Evolutionary conservation across 2,329 filamentous ascomycete species (phyloP), one percentile per base, ranked within the genome.

Genomic region (Calonectria ilicicola): DNA sequence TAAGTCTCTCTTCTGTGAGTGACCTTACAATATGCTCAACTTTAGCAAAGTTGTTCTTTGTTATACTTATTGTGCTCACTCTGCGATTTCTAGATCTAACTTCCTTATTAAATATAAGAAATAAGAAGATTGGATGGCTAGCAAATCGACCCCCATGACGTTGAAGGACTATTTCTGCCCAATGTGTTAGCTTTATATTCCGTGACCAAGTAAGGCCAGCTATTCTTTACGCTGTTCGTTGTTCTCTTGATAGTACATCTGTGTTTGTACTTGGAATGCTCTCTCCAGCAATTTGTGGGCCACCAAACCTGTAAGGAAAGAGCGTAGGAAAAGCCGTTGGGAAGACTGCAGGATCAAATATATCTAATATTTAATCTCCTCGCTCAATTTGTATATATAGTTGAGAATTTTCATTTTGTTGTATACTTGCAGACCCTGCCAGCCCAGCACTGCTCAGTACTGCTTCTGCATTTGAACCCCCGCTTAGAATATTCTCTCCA

Each of bases 251-350:
- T 27, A 29, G 23, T 32, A n/a, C 44, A 40, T 63, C 35, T 26
- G 29, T 12, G 15, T 32, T 63, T 21, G n/a, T n/a, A n/a, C n/a
- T n/a, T n/a, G n/a, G n/a, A n/a, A n/a, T n/a, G n/a, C n/a, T n/a
- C n/a, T 66, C 72, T 26, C 72, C 65, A 1, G 42, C 62, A 35
- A 56, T 26, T 7, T 67, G 21, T 38, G 74, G 72, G 0, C 73
- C 73, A 2, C 75, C 69, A 4, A 23, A 23, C 15, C 74, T 72
- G 8, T 71, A 67, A 5, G 74, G 72, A 1, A 75, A 58, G 7
- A 74, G 32, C 0, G 47, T 76, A 5, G 73, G 74, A 14, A 75
- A 76, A 21, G 73, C 65, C 53, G 70, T 73, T 8, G 73, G 70
- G 17, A 76, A 75, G 58, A 75, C 73, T 21, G 21, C 32, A 12